Conservation (phyloP, 2,329 filamentous ascomycete species). For the Xylaria sp. region DNA sequence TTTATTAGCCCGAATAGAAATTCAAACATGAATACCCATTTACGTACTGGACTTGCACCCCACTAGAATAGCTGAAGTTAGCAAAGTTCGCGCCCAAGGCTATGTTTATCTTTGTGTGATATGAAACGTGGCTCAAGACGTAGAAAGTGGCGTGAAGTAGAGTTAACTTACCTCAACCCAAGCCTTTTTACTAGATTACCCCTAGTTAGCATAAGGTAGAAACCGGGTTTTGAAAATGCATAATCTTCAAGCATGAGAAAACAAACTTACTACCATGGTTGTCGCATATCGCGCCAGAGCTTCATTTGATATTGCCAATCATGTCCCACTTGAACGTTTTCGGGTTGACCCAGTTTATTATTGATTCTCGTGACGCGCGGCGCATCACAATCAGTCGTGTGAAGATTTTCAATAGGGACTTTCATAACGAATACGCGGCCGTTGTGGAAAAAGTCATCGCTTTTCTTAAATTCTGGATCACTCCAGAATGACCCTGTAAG, state of each 20-base stretch:
- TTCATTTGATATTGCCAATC: neutral
- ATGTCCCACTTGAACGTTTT: neutral
- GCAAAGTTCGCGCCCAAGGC: neutral
- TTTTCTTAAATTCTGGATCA: neutral
- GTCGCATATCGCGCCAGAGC: neutral
- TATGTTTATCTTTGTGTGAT: neutral
- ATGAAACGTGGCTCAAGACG: neutral
- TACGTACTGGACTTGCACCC: neutral
- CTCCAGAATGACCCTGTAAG: neutral
- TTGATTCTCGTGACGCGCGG: neutral
- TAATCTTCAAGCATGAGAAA: neutral
- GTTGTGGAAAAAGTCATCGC: conserved; percentile 5
- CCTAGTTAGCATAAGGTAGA: neutral
- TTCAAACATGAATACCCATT: neutral
- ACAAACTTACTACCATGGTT: conserved; percentile 4
- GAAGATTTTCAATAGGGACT: neutral
- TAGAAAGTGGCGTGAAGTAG: neutral
- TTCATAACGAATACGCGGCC: neutral
- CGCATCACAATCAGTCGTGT: no score
- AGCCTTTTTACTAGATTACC: neutral
- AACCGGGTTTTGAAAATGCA: neutral
- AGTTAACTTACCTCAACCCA: neutral
- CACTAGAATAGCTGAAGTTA: neutral
- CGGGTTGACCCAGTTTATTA: neutral
- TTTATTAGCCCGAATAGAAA: neutral